A percentile compares a stretch with the other conserved stretches of the same genome.
Evolutionary conservation across 345 rosid species (phyloP).

Genomic region (Ceriops tagal): DNA sequence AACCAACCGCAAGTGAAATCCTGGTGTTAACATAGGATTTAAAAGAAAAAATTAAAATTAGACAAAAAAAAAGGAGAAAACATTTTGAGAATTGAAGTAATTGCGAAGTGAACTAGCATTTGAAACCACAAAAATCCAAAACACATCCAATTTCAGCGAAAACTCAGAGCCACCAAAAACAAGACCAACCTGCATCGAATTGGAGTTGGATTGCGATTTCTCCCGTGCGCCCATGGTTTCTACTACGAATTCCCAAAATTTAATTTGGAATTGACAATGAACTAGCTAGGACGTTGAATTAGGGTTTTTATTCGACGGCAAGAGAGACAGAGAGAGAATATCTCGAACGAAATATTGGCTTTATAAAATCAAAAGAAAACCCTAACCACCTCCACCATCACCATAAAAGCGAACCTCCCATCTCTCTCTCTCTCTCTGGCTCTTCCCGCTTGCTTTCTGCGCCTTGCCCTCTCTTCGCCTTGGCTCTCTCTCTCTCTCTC

Average conservation of each 20-base stretch:
- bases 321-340: slow-evolving; percentile 10
- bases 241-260: slow-evolving; percentile 28
- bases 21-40: no score
- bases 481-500: neutral
- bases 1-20: neutral
- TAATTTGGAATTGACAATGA: slow-evolving; percentile 7
- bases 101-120: no score
- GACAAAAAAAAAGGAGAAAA: no score
- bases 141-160: neutral
- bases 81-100: no score
- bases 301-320: slow-evolving; percentile 45
- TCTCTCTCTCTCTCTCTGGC: slow-evolving; percentile 20
- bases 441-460: neutral
- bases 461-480: neutral
- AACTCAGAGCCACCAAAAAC: neutral
- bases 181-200: slow-evolving; percentile 82
- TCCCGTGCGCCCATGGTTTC: slow-evolving; percentile 74
- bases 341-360: neutral
- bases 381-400: slow-evolving; percentile 68
- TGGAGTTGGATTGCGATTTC: slow-evolving; percentile 65
- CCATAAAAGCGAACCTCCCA: slow-evolving; percentile 23
- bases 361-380: slow-evolving; percentile 43
- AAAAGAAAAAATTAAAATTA: no score
- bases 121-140: neutral
- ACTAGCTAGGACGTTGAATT: slow-evolving; percentile 25